Evolutionary conservation across 495 filamentous ascomycete species (phyloP).

Genomic region (Massariosphaeria phaeospora): DNA sequence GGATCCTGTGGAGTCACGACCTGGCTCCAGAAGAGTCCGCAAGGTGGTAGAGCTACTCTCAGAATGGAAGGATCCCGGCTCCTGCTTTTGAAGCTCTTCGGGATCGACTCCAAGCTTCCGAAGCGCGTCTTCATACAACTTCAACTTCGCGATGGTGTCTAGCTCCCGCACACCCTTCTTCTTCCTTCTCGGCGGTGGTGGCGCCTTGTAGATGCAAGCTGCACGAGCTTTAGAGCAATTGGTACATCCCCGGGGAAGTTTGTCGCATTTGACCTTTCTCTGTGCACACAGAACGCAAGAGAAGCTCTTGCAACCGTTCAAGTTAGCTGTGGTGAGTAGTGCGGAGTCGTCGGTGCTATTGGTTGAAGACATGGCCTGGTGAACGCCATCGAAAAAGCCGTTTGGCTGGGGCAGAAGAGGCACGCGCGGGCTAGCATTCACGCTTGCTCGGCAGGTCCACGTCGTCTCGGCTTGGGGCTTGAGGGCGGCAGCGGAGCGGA

Average conservation of each 20-base stretch:
- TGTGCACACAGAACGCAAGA: conserved; percentile 31
- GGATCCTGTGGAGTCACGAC: not conserved
- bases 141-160: conserved; percentile 15
- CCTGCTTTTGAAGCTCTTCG: conserved; percentile 10
- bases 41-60: not conserved
- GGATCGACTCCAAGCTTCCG: conserved; percentile 26
- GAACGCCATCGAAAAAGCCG: too few relatives aligned
- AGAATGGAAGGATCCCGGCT: too few relatives aligned
- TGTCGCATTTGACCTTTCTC: conserved; percentile 33
- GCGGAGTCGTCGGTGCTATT: not conserved
- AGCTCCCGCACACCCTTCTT: conserved; percentile 23
- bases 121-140: conserved; percentile 26
- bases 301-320: conserved; percentile 17
- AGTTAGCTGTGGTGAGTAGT: not conserved
- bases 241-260: conserved; percentile 18
- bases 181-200: conserved; percentile 20
- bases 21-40: not conserved
- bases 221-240: conserved; percentile 28
- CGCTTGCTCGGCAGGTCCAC: too few relatives aligned
- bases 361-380: not conserved
- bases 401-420: too few relatives aligned
- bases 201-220: conserved; percentile 27
- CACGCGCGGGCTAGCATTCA: too few relatives aligned
- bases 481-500: too few relatives aligned
- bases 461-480: too few relatives aligned